phyloP scores from a whole-genome alignment of 2,329 filamentous ascomycete genomes.

The Epichloe sylvatica region DNA sequence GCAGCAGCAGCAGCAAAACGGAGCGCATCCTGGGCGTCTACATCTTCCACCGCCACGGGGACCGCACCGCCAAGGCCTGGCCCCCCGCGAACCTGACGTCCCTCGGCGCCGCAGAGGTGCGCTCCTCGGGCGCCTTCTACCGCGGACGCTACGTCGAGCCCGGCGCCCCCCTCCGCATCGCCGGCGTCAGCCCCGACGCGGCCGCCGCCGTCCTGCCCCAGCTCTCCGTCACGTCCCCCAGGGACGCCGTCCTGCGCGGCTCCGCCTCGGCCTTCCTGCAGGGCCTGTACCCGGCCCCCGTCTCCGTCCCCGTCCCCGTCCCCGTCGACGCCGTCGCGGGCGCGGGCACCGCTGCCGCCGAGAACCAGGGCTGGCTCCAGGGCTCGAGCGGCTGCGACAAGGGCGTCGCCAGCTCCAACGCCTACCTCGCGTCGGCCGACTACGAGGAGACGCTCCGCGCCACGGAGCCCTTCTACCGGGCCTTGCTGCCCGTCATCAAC shows the following conservation, averaged over 20 bases:
- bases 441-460: slow-evolving; percentile 30
- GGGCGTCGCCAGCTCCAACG: slow-evolving; percentile 39
- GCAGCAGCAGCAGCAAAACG: too few species aligned
- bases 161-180: slow-evolving; percentile 43
- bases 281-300: slow-evolving; percentile 46
- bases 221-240: slow-evolving; percentile 55
- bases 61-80: slow-evolving; percentile 66
- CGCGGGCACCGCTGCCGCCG: slow-evolving; percentile 32
- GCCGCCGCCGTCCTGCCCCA: slow-evolving; percentile 39
- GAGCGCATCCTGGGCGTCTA: slow-evolving; percentile 71
- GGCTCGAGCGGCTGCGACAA: slow-evolving; percentile 42
- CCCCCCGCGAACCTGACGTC: slow-evolving; percentile 61
- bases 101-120: slow-evolving; percentile 65
- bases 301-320: slow-evolving; percentile 15
- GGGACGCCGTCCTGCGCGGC: slow-evolving; percentile 63
- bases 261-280: slow-evolving; percentile 72
- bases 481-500: slow-evolving; percentile 40
- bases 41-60: slow-evolving; percentile 82
- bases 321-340: slow-evolving; percentile 38
- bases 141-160: slow-evolving; percentile 58
- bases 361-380: slow-evolving; percentile 45
- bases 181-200: slow-evolving; percentile 49
- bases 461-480: slow-evolving; percentile 47
- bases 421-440: slow-evolving; percentile 35
- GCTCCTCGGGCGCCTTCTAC: slow-evolving; percentile 59